Evolutionary conservation across 2,329 filamentous ascomycete species (phyloP).

Genomic region (Neofusicoccum kwambonambiense): DNA sequence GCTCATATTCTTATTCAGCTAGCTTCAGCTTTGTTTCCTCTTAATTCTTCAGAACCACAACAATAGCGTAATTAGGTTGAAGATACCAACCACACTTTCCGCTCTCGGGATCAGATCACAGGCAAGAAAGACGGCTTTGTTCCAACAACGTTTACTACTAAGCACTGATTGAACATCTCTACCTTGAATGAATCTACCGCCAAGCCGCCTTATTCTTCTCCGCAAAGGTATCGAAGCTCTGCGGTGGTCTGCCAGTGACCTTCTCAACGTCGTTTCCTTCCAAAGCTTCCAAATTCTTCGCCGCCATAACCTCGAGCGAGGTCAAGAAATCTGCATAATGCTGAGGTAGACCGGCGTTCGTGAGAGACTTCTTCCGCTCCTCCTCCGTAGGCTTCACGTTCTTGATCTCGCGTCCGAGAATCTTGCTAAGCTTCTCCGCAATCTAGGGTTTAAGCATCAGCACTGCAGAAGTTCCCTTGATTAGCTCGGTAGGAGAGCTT

Average conservation of each 20-base stretch:
- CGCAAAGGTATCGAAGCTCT: background rate
- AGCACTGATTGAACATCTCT: no score
- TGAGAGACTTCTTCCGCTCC: background rate
- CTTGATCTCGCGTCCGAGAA: constrained; percentile 4
- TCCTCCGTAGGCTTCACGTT: constrained; percentile 7
- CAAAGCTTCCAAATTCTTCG: background rate
- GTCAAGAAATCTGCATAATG: background rate
- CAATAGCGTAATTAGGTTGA: no score
- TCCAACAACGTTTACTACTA: no score
- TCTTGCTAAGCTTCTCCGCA: constrained; percentile 18
- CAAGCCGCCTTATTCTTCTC: background rate
- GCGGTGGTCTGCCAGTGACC: background rate
- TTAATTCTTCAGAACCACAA: no score
- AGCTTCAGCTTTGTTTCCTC: no score
- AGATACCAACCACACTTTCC: no score
- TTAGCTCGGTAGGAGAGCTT: background rate
- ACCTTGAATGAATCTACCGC: background rate
- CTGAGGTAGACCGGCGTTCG: background rate
- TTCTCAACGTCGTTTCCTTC: constrained; percentile 1
- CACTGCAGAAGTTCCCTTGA: background rate
- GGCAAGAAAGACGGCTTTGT: no score
- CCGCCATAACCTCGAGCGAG: background rate
- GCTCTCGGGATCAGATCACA: no score
- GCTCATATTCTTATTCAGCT: no score
- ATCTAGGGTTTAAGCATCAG: constrained; percentile 1